A percentile compares a stretch with the other conserved stretches of the same genome.
These are phyloP conservation scores for Pharus latifolius DNA, from an alignment of 176 grass and related monocot species.

Conservation along the genomic window DNA sequence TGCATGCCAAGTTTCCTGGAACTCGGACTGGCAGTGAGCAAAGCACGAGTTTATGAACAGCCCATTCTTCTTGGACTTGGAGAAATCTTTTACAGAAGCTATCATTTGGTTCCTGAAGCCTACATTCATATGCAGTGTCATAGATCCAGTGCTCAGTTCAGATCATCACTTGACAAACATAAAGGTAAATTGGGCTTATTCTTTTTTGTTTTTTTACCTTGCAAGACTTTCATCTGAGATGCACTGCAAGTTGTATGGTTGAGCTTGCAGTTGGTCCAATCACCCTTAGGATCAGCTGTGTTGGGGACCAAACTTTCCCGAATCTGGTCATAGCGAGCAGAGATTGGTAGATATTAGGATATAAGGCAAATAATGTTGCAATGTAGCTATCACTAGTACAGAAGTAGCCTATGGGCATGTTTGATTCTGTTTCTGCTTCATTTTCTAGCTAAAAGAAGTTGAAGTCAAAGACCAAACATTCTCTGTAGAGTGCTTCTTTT, in stretches of 20 bases:
- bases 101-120: conserved; percentile 81
- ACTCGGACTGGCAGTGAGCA: conserved; percentile 69
- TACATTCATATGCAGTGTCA: no score
- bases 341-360: no score
- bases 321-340: conserved; percentile 38
- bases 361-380: no score
- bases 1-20: conserved; percentile 39
- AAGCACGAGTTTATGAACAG: conserved; percentile 95
- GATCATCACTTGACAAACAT: not conserved
- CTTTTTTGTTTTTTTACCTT: conserved; percentile 50
- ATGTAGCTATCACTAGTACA: no score
- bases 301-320: conserved; percentile 54
- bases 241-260: conserved; percentile 57
- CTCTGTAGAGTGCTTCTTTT: no score
- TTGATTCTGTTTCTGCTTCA: no score
- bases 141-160: no score
- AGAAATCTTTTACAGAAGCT: conserved; percentile 27
- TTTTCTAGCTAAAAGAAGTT: no score
- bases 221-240: conserved; percentile 55
- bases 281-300: conserved; percentile 32
- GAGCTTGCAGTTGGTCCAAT: conserved; percentile 62
- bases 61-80: conserved; percentile 31
- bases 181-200: no score
- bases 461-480: no score
- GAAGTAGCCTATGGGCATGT: no score